Evolutionary conservation across 805 yeast genomes (phyloP).

Genomic region (Candida peoriensis): DNA sequence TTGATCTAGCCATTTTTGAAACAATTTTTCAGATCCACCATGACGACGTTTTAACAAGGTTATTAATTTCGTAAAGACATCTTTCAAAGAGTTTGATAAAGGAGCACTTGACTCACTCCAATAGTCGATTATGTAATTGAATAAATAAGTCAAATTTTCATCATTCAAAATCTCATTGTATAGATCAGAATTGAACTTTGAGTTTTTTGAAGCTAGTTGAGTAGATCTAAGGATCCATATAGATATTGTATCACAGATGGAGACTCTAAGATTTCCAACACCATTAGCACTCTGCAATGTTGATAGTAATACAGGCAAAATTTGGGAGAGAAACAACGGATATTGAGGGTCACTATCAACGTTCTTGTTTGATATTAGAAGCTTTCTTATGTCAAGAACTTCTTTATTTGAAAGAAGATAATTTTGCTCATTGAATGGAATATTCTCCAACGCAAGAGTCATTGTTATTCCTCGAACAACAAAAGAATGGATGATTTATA

Average conservation of each 20-base stretch:
- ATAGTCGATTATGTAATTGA: constrained; percentile 56
- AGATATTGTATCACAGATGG: constrained; percentile 54
- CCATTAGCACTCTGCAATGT: constrained; percentile 31
- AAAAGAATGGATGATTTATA: no score
- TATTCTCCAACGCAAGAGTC: no score
- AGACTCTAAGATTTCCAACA: constrained; percentile 32
- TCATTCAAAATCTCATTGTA: constrained; percentile 12
- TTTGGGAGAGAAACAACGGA: constrained; percentile 8
- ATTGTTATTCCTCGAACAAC: no score
- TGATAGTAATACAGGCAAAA: constrained; percentile 26
- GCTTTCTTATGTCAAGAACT: background rate
- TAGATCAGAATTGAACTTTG: constrained; percentile 7
- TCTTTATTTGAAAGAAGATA: no score
- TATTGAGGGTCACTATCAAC: constrained; percentile 10
- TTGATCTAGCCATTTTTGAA: constrained; percentile 41
- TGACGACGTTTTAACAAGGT: constrained; percentile 29
- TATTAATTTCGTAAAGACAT: constrained; percentile 51
- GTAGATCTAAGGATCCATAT: constrained; percentile 58
- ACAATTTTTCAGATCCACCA: constrained; percentile 20
- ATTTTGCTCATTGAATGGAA: no score
- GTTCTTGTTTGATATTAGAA: constrained; percentile 14
- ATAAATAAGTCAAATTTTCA: constrained; percentile 28
- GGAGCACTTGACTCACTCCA: constrained; percentile 73
- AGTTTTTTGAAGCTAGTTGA: constrained; percentile 30
- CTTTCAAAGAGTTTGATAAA: constrained; percentile 61